These are phyloP conservation scores for Cyclaneusma minus DNA, from an alignment of 2,329 filamentous ascomycete species.

Conservation along the genomic window DNA sequence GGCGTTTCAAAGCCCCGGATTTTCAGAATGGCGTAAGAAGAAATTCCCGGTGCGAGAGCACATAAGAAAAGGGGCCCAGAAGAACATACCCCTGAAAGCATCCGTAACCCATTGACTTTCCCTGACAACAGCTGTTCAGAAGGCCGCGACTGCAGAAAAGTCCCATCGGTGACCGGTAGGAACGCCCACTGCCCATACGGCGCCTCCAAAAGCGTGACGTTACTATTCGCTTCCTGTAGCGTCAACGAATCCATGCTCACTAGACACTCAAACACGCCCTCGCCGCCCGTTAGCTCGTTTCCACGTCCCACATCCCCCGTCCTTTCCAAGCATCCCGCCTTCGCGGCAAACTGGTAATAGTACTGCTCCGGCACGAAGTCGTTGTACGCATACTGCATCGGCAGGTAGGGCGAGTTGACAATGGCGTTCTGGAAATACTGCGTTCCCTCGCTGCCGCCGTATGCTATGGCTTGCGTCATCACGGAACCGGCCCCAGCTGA, in stretches of 20 bases:
- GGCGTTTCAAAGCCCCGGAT: no score
- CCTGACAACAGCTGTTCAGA: slow-evolving; percentile 15
- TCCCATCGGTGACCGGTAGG: slow-evolving; percentile 21
- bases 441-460: slow-evolving; percentile 6
- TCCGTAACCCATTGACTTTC: slow-evolving; percentile 16
- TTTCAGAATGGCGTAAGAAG: no score
- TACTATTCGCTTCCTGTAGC: slow-evolving; percentile 14
- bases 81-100: slow-evolving; percentile 9
- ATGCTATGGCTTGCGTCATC: slow-evolving; percentile 25
- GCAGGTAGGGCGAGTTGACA: slow-evolving; percentile 31
- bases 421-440: slow-evolving; percentile 10
- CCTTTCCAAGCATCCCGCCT: slow-evolving; percentile 22
- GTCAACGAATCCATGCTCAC: slow-evolving; percentile 13
- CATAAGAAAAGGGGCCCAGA: no score
- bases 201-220: slow-evolving; percentile 8
- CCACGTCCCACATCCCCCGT: no score
- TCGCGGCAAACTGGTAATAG: slow-evolving; percentile 27
- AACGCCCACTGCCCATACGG: slow-evolving; percentile 18
- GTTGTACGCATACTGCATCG: slow-evolving; percentile 33
- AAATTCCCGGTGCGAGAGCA: no score
- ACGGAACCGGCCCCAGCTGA: slow-evolving; percentile 36
- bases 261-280: slow-evolving; percentile 14
- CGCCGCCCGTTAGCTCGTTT: slow-evolving; percentile 21
- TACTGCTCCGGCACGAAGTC: slow-evolving; percentile 24
- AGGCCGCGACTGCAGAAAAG: slow-evolving; percentile 17